These are phyloP conservation scores for Neocucurbitaria cava DNA, from an alignment of 2,329 filamentous ascomycete species.

Conservation along the genomic window DNA sequence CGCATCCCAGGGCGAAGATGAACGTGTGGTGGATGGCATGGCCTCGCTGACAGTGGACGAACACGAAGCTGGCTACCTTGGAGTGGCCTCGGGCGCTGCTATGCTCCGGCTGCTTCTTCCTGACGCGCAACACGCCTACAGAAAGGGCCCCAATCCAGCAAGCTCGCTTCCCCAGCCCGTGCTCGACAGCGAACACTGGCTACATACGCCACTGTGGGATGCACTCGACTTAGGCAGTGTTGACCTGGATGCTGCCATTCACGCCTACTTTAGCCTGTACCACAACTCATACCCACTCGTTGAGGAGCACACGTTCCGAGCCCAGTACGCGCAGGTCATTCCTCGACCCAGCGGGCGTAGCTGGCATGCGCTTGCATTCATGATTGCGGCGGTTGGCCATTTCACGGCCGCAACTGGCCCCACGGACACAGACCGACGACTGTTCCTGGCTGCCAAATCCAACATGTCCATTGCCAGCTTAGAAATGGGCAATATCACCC, in stretches of 20 bases:
- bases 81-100: constrained; percentile 55
- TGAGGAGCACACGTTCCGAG: constrained; percentile 57
- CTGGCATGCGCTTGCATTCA: constrained; percentile 34
- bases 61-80: constrained; percentile 55
- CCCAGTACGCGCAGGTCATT: constrained; percentile 55
- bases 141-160: constrained; percentile 1
- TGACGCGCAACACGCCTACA: constrained; percentile 4
- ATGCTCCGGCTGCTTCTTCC: constrained; percentile 44
- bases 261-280: constrained; percentile 57
- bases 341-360: constrained; percentile 43
- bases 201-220: neutral
- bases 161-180: neutral
- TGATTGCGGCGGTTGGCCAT: constrained; percentile 53
- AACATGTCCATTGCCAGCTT: constrained; percentile 56
- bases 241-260: constrained; percentile 23
- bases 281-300: constrained; percentile 57
- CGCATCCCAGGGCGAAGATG: constrained; percentile 2
- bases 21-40: constrained; percentile 27
- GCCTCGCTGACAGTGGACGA: constrained; percentile 41
- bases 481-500: constrained; percentile 57
- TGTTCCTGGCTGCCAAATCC: constrained; percentile 54
- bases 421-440: constrained; percentile 19
- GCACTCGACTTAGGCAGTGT: neutral
- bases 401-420: neutral
- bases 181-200: neutral